A percentile compares a stretch with the other conserved stretches of the same genome.
Conservation (phyloP, 306 rosid genomes). For the Rosa multiflora region DNA sequence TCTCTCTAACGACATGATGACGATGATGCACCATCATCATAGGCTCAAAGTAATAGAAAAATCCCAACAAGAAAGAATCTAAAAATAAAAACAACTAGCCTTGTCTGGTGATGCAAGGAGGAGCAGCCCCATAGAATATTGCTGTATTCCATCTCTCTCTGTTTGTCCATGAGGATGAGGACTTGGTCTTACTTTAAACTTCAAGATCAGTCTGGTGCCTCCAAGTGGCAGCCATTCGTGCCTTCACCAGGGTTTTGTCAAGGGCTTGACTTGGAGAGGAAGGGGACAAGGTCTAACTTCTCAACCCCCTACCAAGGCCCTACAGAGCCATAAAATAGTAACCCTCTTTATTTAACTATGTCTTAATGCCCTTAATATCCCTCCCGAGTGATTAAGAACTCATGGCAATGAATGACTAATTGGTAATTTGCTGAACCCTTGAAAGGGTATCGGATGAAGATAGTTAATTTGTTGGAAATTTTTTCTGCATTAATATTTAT, state of each 20-base stretch:
- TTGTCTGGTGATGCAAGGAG: slow-evolving; percentile 6
- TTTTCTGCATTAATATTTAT: neutral
- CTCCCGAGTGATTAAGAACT: slow-evolving; percentile 4
- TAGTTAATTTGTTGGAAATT: neutral
- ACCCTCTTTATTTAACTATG: neutral
- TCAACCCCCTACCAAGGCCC: neutral
- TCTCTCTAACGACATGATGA: neutral
- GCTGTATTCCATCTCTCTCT: neutral
- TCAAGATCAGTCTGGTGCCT: slow-evolving; percentile 40
- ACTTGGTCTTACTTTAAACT: neutral
- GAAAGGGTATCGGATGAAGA: neutral
- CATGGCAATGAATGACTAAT: neutral
- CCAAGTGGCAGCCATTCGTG: slow-evolving; percentile 65
- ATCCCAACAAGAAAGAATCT: neutral
- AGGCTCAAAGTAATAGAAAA: neutral
- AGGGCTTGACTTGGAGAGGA: slow-evolving; percentile 42
- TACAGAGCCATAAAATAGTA: neutral
- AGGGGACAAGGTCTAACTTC: slow-evolving; percentile 21
- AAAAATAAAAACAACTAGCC: neutral
- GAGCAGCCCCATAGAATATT: neutral
- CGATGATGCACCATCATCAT: neutral
- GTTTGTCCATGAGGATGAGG: neutral
- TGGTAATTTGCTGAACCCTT: neutral
- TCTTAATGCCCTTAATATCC: slow-evolving; percentile 7
- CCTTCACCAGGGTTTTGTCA: slow-evolving; percentile 33